Conservation (phyloP, 306 rosid species). For the Arachis hypogaea region DNA sequence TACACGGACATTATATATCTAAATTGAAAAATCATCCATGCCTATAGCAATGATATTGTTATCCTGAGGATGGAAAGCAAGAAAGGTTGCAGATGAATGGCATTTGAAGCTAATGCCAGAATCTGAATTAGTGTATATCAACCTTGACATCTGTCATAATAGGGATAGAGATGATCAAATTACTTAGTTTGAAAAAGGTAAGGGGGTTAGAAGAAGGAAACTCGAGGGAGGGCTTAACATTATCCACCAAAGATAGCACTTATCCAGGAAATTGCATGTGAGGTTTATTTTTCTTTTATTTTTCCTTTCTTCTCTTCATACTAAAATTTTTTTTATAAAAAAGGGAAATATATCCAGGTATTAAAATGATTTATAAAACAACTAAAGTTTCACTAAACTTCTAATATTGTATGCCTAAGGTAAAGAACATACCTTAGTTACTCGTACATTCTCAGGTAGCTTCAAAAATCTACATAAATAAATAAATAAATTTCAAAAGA, state of each 20-base stretch:
- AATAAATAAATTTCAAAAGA: too few relatives aligned
- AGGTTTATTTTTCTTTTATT: neutral
- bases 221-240: neutral
- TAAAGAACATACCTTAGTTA: slow-evolving; percentile 62
- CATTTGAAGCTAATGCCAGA: slow-evolving; percentile 91
- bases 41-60: slow-evolving; percentile 95
- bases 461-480: slow-evolving; percentile 68
- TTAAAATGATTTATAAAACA: slow-evolving; percentile 2
- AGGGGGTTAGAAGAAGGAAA: neutral
- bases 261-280: slow-evolving; percentile 3
- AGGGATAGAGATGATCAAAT: slow-evolving; percentile 40
- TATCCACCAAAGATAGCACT: neutral
- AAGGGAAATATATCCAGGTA: neutral
- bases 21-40: slow-evolving; percentile 96
- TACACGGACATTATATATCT: slow-evolving; percentile 94
- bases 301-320: too few relatives aligned
- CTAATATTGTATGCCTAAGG: slow-evolving; percentile 15
- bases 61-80: slow-evolving; percentile 96
- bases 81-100: slow-evolving; percentile 86
- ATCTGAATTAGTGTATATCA: slow-evolving; percentile 89
- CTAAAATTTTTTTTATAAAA: too few relatives aligned
- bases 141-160: slow-evolving; percentile 74
- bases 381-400: neutral
- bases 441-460: slow-evolving; percentile 85
- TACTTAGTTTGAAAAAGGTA: neutral